Percentiles rank a stretch among this genome's conserved stretches.
Conservation (phyloP, 345 rosid species). For the Syzygium aromaticum region DNA sequence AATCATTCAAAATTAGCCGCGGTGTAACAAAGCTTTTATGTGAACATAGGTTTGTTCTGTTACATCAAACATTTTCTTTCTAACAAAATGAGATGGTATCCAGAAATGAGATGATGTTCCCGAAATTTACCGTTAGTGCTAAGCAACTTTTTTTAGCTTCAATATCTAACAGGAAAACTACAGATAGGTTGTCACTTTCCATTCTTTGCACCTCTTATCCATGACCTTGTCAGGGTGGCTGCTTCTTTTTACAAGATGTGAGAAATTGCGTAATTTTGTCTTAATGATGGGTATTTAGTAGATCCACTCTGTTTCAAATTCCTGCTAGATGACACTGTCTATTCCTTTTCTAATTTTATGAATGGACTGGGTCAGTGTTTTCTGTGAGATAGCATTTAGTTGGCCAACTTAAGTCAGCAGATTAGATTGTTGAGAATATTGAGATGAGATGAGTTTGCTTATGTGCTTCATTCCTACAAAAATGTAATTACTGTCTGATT, state of each 20-base stretch:
- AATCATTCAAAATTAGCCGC: not conserved
- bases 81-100: not conserved
- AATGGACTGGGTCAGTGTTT: not conserved
- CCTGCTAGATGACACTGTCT: not conserved
- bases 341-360: not conserved
- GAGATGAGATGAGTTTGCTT: not conserved
- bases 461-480: not conserved
- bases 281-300: not conserved
- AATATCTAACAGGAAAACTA: not conserved
- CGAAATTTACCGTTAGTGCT: not conserved
- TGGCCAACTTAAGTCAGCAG: not conserved
- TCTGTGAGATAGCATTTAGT: not conserved
- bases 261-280: not conserved
- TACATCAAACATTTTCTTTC: not conserved
- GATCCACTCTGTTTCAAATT: not conserved
- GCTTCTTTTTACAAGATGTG: not conserved
- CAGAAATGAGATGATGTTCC: not conserved
- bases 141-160: not conserved
- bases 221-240: not conserved
- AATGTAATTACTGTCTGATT: not conserved
- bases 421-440: not conserved
- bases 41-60: not conserved
- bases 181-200: not conserved
- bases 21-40: not conserved
- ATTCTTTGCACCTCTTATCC: not conserved